phyloP scores from a whole-genome alignment of 805 yeast genomes.

The Ogataea wickerhamii region DNA sequence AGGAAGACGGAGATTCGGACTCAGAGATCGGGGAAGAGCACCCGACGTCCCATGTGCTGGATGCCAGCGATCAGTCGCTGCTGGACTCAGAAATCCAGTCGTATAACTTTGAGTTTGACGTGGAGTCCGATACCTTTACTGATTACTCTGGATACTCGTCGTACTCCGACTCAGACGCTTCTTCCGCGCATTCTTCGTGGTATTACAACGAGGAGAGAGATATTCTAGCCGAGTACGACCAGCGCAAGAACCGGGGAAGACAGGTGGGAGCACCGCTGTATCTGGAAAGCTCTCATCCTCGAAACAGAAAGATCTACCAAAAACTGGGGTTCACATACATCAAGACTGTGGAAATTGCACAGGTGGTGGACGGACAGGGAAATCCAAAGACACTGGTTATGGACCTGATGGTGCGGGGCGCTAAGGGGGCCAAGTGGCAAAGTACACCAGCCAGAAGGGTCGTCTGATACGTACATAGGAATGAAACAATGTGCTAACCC shows the following conservation, averaged over 20 bases:
- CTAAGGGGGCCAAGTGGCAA: conserved; percentile 34
- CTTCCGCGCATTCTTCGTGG: conserved; percentile 34
- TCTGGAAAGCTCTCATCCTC: conserved; percentile 55
- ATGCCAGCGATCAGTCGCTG: conserved; percentile 26
- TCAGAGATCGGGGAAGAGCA: conserved; percentile 16
- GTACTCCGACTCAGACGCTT: conserved; percentile 28
- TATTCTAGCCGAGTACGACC: conserved; percentile 31
- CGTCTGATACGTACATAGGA: not conserved
- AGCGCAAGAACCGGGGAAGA: conserved; percentile 27
- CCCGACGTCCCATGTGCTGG: conserved; percentile 12
- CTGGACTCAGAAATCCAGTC: conserved; percentile 33
- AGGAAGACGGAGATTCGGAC: conserved; percentile 13
- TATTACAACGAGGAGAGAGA: conserved; percentile 35
- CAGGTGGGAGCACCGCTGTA: conserved; percentile 38
- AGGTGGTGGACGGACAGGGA: conserved; percentile 27
- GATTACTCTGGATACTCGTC: conserved; percentile 35
- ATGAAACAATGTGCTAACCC: not conserved
- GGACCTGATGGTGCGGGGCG: conserved; percentile 39
- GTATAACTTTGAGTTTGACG: conserved; percentile 32
- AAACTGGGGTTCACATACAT: conserved; percentile 49
- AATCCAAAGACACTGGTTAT: conserved; percentile 27
- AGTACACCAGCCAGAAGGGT: conserved; percentile 12
- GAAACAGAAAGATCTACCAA: conserved; percentile 49
- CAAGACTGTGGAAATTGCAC: conserved; percentile 34
- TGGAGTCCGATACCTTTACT: conserved; percentile 32